Evolutionary conservation across 768 basidiomycete genomes (phyloP).

Genomic region (Mycena alexandri): DNA sequence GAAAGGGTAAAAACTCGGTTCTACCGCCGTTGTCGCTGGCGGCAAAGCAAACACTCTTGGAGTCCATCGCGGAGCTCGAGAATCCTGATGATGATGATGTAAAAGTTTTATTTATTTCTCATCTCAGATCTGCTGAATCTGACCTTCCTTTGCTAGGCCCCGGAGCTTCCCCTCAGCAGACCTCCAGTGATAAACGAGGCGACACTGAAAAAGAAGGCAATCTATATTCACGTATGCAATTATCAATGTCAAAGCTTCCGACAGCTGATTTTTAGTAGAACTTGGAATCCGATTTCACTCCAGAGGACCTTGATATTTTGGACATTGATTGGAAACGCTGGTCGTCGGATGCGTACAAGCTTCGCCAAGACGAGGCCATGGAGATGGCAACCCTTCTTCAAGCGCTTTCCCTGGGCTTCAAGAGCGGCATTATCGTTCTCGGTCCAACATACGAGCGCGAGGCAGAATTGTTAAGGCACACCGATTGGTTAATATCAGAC

Average conservation of each 20-base stretch:
- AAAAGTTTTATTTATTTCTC: no score
- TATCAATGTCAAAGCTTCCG: no score
- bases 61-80: no score
- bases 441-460: neutral
- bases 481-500: slow-evolving; percentile 6
- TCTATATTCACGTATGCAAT: no score
- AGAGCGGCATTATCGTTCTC: neutral
- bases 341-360: neutral
- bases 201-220: no score
- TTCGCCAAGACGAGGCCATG: neutral
- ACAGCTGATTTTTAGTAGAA: no score
- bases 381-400: neutral
- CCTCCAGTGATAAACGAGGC: no score
- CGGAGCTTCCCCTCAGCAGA: no score
- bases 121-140: no score
- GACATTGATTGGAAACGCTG: slow-evolving; percentile 10
- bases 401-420: neutral
- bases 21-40: slow-evolving; percentile 1
- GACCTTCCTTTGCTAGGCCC: no score
- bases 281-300: neutral
- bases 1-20: neutral
- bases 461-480: neutral
- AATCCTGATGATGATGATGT: no score
- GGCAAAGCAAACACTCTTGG: no score
- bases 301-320: slow-evolving; percentile 5